These are phyloP conservation scores for Candida anglica DNA, from an alignment of 805 yeast species.

Conservation along the genomic window DNA sequence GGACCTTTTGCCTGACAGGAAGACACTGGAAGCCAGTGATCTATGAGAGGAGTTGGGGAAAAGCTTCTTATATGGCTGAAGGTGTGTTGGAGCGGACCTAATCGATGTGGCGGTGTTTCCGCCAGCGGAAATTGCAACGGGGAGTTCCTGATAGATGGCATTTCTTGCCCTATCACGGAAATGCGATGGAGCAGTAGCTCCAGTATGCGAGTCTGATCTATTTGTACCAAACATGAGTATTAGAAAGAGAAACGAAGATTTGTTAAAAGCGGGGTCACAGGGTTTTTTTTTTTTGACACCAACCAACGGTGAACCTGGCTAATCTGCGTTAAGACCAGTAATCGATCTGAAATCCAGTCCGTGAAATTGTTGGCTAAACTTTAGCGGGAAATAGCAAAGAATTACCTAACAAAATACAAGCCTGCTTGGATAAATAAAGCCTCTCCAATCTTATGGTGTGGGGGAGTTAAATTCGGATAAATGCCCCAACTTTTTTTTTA, in stretches of 20 bases:
- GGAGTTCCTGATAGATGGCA: slow-evolving; percentile 41
- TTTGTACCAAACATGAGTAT: slow-evolving; percentile 29
- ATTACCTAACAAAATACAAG: too few relatives aligned
- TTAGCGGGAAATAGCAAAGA: too few relatives aligned
- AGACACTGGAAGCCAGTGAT: slow-evolving; percentile 36
- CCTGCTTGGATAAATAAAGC: too few relatives aligned
- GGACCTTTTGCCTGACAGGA: slow-evolving; percentile 31
- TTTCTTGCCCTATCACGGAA: slow-evolving; percentile 40
- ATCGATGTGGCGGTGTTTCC: slow-evolving; percentile 25
- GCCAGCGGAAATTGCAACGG: slow-evolving; percentile 17
- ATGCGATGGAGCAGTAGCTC: slow-evolving; percentile 31
- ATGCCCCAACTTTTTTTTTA: too few relatives aligned
- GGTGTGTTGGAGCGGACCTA: slow-evolving; percentile 38
- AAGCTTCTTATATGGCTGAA: slow-evolving; percentile 14
- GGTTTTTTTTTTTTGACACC: too few relatives aligned
- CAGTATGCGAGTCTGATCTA: slow-evolving; percentile 11
- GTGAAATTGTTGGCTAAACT: too few relatives aligned
- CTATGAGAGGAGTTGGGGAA: slow-evolving; percentile 10
- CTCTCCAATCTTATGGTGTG: too few relatives aligned
- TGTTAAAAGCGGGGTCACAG: too few relatives aligned
- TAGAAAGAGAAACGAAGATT: too few relatives aligned
- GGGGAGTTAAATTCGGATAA: too few relatives aligned
- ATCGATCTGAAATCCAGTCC: not conserved
- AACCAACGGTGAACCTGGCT: too few relatives aligned
- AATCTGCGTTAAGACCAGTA: too few relatives aligned